Base-by-base conservation (phyloP, 176 grass and related monocot genomes). In the Aegilops tauschii region DNA sequence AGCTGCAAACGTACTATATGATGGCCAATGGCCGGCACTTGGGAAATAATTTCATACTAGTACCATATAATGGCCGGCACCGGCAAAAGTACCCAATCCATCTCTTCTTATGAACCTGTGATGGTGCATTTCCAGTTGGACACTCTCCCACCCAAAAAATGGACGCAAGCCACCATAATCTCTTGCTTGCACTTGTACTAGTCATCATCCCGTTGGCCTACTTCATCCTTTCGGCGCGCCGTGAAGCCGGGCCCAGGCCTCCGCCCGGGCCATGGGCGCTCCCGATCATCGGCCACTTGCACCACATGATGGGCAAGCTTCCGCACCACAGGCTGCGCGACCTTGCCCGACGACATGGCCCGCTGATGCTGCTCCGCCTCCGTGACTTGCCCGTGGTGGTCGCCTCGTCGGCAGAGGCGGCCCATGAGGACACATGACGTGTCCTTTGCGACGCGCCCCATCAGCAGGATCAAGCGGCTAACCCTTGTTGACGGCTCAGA, bases 301-400 rank as follows among this genome's bases (percentile, higher is more conserved):
- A 93, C 84, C 91, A 87, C 69, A 83, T 95, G 3, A 21, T 69
- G 2, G 49, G 83, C 0, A 54, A 20, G 8, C 86, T 90, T 20
- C 90, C 86, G 52, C 90, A 92, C 72, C 83, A 75, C 27, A 66
- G 68, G 6, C 67, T 93, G 79, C 74, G 75, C 0, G 83, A 86
- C 69, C 42, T 45, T 45, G 42, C 42, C 42, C 42, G 42, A 4
- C 0, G 11, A 3, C 42, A 45, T 45, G 42, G 89, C 70, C 91
- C 87, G 8, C 74, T 93, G 2, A 96, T 93, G 61, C 61, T 83
- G 69, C 88, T 95, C 81, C 85, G 86, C 21, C 65, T 95, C 21
- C 82, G 90, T 72, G 86, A 91, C 31, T 40, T 88, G 29, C 18
- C 56, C 7, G 61, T 42, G 1, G 47, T 47, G 31, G 86, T 88